Conservation (phyloP, 176 grass and related monocot genomes). For the Miscanthus lutarioriparius region DNA sequence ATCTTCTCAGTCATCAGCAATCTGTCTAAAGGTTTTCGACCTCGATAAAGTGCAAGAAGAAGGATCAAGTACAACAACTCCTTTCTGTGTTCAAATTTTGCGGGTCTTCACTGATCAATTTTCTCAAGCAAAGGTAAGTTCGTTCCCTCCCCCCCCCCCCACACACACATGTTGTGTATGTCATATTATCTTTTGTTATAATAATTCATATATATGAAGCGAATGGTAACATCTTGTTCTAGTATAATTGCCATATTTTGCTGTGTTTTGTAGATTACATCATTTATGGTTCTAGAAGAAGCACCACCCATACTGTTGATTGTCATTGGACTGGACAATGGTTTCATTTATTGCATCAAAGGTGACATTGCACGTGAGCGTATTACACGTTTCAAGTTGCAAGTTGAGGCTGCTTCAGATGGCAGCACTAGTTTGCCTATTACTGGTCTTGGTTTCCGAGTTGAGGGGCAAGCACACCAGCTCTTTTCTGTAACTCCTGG, state of each 20-base stretch:
- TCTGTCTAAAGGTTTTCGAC: constrained; percentile 92
- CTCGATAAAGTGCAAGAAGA: constrained; percentile 98
- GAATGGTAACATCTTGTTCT: not conserved
- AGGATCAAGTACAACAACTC: constrained; percentile 78
- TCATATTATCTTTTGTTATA: not conserved
- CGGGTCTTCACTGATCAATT: constrained; percentile 86
- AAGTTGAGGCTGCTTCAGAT: constrained; percentile 60
- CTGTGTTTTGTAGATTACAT: constrained; percentile 69
- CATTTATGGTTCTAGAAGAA: constrained; percentile 98
- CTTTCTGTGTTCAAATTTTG: constrained; percentile 96
- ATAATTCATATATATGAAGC: not conserved
- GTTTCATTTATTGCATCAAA: constrained; percentile 97
- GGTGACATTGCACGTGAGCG: constrained; percentile 87
- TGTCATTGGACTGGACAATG: constrained; percentile 77
- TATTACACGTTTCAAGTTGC: constrained; percentile 89
- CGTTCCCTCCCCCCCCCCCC: not conserved
- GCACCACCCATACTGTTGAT: constrained; percentile 85
- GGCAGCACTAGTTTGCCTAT: constrained; percentile 41
- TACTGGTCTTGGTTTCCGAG: constrained; percentile 78
- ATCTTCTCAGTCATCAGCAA: constrained; percentile 64
- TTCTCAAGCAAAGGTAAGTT: constrained; percentile 85
- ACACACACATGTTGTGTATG: not conserved
- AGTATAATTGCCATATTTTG: constrained; percentile 22
- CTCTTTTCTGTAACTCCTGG: constrained; percentile 81
- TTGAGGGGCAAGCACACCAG: constrained; percentile 78